Base-by-base conservation (phyloP, 2,329 filamentous ascomycete species). In the Trichothecium roseum region DNA sequence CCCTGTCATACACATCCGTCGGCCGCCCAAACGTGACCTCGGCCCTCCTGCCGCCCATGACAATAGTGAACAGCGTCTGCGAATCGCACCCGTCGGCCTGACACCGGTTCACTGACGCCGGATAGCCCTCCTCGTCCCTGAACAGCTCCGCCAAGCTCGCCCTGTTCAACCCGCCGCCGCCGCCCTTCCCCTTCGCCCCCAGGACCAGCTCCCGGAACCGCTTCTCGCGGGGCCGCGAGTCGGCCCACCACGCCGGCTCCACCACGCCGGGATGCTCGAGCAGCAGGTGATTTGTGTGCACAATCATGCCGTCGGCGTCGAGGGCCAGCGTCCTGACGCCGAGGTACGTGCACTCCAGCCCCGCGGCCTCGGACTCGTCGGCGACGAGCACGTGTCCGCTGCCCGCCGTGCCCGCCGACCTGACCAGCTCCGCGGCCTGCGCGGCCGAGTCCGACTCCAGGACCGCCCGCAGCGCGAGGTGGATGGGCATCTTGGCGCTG, bases 391-490 rank as follows among this genome's bases (percentile, higher is more conserved):
- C 31, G 17, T 43, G 41, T 3, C 24, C 29, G 18, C 39, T 43
- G 3, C 39, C 39, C 8, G 41, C 41, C 8, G 40, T 10, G 2
- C 41, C 41, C 7, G n/a, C 18, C 3, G 10, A 14, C n/a, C 28
- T 14, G 8, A 44, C 17, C 29, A 18, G 32, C 4, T 28, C 18
- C 2, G 39, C 9, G 3, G 37, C 42, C 22, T 38, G 35, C 28
- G 15, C 18, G 9, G 8, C 14, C 10, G 64, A 69, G 0, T 18
- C 35, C 18, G 65, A 68, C 35, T 81, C 74, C 2, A 81, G 52
- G 4, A 64, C 67, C 14, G 63, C 52, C 1, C 77, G 60, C 5
- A 81, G 59, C 0, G 71, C 74, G 6, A 81, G 56, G 46, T 81
- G 77, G n/a, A 76, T 68, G 0, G 78, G 76, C 3, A 80, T 45